These are phyloP conservation scores for Thielaviopsis populi DNA, from an alignment of 2,329 filamentous ascomycete species.

Conservation along the genomic window DNA sequence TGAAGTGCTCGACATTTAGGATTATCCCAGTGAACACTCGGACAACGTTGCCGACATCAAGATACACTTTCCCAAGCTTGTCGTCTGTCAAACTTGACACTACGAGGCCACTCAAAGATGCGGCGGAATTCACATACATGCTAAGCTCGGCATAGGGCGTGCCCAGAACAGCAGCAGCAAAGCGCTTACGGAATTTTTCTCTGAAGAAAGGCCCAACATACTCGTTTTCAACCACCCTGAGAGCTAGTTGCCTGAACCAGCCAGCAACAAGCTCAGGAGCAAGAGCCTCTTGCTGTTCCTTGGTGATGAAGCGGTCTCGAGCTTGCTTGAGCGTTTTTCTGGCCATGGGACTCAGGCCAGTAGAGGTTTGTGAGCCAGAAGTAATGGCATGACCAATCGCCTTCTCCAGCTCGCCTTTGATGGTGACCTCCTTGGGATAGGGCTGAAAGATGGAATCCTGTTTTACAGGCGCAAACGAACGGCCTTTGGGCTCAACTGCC, in stretches of 20 bases:
- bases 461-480: constrained; percentile 28
- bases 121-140: constrained; percentile 56
- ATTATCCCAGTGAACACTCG: constrained; percentile 56
- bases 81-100: constrained; percentile 67
- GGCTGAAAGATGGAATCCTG: constrained; percentile 33
- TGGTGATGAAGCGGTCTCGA: constrained; percentile 33
- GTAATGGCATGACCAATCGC: constrained; percentile 30
- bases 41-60: constrained; percentile 61
- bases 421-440: constrained; percentile 25
- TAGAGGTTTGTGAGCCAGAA: constrained; percentile 33
- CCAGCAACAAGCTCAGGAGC: constrained; percentile 35
- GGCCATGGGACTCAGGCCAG: constrained; percentile 36
- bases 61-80: constrained; percentile 69
- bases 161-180: constrained; percentile 56
- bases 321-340: constrained; percentile 35
- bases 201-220: constrained; percentile 55
- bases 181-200: constrained; percentile 49
- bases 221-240: constrained; percentile 32
- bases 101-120: constrained; percentile 52
- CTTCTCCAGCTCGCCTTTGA: constrained; percentile 33
- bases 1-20: constrained; percentile 53
- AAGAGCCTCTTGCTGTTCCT: constrained; percentile 40
- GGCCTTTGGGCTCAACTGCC: constrained; percentile 23
- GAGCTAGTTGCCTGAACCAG: constrained; percentile 33
- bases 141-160: constrained; percentile 55